These are phyloP conservation scores for Fusarium poae DNA, from an alignment of 2,329 filamentous ascomycete species.

Conservation along the genomic window DNA sequence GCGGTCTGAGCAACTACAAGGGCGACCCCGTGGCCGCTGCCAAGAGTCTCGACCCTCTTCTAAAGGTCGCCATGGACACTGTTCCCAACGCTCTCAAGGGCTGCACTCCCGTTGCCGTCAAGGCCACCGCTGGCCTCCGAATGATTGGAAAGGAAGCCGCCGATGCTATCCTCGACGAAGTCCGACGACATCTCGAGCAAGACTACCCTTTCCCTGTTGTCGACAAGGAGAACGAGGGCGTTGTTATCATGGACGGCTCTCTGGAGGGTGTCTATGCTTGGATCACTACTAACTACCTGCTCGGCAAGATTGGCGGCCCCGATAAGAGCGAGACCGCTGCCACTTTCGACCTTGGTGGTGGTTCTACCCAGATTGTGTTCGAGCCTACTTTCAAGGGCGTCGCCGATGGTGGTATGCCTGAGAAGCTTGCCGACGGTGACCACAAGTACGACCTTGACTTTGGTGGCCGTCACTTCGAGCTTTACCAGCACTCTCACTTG, in stretches of 20 bases:
- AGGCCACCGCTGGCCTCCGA: slow-evolving; percentile 94
- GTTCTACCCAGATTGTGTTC: slow-evolving; percentile 98
- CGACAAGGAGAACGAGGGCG: slow-evolving; percentile 84
- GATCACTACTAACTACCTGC: slow-evolving; percentile 98
- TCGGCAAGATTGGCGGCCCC: slow-evolving; percentile 95
- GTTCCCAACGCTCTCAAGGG: slow-evolving; percentile 90
- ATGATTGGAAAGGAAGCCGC: slow-evolving; percentile 86
- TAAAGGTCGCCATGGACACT: slow-evolving; percentile 85
- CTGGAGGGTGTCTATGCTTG: slow-evolving; percentile 98
- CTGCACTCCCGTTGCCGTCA: slow-evolving; percentile 97
- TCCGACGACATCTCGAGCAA: slow-evolving; percentile 85
- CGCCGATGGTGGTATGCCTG: slow-evolving; percentile 82
- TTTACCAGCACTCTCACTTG: slow-evolving; percentile 98
- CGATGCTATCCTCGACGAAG: slow-evolving; percentile 85
- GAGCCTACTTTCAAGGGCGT: slow-evolving; percentile 89
- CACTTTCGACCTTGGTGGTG: slow-evolving; percentile 95
- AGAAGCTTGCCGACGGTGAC: slow-evolving; percentile 86
- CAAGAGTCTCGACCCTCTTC: slow-evolving; percentile 86
- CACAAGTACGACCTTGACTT: slow-evolving; percentile 96
- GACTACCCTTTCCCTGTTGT: slow-evolving; percentile 96
- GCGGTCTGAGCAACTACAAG: slow-evolving; percentile 88
- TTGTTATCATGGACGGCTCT: slow-evolving; percentile 97
- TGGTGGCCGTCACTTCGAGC: slow-evolving; percentile 87
- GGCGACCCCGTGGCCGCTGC: slow-evolving; percentile 89
- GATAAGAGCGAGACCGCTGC: slow-evolving; percentile 93